Conservation (phyloP, 169 alveolate species). For the Plasmodium berghei region DNA sequence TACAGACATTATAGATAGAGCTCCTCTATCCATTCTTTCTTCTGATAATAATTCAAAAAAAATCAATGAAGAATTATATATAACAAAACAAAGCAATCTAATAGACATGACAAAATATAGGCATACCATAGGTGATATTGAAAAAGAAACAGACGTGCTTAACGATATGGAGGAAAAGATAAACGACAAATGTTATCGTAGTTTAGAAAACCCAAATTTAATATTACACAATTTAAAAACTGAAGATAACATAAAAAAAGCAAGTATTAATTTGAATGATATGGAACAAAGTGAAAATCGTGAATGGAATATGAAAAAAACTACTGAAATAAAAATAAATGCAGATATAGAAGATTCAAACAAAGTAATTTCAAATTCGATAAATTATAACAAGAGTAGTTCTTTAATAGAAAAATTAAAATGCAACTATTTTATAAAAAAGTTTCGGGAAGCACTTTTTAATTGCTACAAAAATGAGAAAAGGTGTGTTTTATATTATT, state of each 20-base stretch:
- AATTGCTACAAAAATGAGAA: conserved; percentile 74
- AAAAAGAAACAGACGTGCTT: not conserved
- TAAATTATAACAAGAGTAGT: conserved; percentile 14
- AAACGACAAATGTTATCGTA: not conserved
- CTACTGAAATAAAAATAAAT: not conserved
- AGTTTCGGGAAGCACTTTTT: conserved; percentile 72
- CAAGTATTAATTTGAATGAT: not conserved
- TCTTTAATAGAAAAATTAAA: conserved; percentile 60
- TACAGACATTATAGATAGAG: not conserved
- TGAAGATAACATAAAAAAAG: no score
- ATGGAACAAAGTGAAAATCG: not conserved
- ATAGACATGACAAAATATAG: not conserved
- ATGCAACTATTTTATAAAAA: conserved; percentile 63
- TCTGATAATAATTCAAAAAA: not conserved
- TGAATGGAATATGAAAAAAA: not conserved
- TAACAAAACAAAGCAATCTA: not conserved
- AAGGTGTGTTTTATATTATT: conserved; percentile 65
- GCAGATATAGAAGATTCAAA: not conserved
- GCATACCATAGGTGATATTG: not conserved
- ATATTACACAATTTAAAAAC: no score
- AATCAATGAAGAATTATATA: not conserved
- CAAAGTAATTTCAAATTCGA: not conserved
- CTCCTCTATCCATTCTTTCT: not conserved
- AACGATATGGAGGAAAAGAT: not conserved
- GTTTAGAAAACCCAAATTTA: no score